Evolutionary conservation across 2,329 filamentous ascomycete genomes (phyloP), one percentile per base, ranked within the genome.

Genomic region (Cercospora zeina): DNA sequence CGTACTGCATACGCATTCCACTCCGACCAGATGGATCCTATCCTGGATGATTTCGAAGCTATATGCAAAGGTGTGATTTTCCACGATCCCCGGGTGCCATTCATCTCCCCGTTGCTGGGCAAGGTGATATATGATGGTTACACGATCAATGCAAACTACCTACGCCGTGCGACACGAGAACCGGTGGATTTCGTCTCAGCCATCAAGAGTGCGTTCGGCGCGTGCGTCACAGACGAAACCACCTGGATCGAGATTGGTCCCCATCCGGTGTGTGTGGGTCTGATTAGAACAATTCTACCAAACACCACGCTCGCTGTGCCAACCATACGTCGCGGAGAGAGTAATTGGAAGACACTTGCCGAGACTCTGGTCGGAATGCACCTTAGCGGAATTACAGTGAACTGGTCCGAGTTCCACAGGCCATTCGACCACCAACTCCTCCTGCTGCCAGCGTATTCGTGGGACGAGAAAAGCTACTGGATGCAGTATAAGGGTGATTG

Each of bases 381-480:
- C n/a, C n/a, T n/a, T n/a, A n/a, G n/a, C n/a, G n/a, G n/a, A n/a
- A n/a, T n/a, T n/a, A n/a, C n/a, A 0, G 67, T 86, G 1, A 74
- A 79, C 3, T 90, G 86, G 85, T 79, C 81, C 54, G 85, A 86
- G 70, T 86, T 82, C 66, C 75, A 82, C 30, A 73, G 71, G 73
- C 9, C 81, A 75, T 78, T 78, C 76, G 68, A 74, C 82, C 89
- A 2, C 86, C 86, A 1, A 63, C 70, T 1, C n/a, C n/a, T n/a
- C n/a, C n/a, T n/a, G n/a, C n/a, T n/a, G n/a, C n/a, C n/a, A n/a
- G n/a, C n/a, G n/a, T 77, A 77, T 58, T 49, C 53, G 6, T 78
- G 67, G 65, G 65, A 77, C 36, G 54, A 69, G 8, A 76, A 77
- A 63, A 70, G 69, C 19, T 76, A 75, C 68, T 77, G 75, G 75